phyloP scores from a whole-genome alignment of 108 stramenopile species.

The Cyclostephanos tholiformis region DNA sequence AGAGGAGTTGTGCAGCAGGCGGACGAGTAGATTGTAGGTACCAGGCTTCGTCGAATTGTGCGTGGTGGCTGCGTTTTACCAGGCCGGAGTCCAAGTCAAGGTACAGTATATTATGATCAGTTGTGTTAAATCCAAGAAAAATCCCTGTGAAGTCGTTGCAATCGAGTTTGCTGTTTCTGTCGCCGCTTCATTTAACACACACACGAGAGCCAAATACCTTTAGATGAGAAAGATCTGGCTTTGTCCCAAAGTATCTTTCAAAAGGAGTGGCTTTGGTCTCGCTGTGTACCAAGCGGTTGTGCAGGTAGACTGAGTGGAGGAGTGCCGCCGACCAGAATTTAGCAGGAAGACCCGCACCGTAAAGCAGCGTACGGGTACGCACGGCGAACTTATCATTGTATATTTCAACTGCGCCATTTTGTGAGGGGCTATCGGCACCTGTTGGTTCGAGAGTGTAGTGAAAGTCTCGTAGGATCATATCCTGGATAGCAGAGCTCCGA shows the following conservation, averaged over 20 bases:
- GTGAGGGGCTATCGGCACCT: not conserved
- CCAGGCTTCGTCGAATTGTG: not conserved
- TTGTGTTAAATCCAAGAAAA: not conserved
- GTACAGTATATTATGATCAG: not conserved
- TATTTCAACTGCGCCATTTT: no score
- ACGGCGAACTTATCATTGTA: no score
- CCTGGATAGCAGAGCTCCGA: no score
- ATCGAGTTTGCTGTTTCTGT: not conserved
- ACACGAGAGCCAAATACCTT: not conserved
- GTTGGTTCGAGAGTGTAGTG: not conserved
- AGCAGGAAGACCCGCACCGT: not conserved
- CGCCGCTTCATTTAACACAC: not conserved
- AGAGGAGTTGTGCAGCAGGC: no score
- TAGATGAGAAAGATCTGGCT: not conserved
- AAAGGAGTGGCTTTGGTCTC: not conserved
- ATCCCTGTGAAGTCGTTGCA: not conserved
- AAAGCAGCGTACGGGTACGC: not conserved
- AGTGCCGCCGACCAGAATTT: conserved; percentile 6
- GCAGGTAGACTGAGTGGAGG: not conserved
- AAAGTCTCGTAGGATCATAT: no score
- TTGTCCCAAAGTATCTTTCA: not conserved
- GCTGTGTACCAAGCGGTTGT: not conserved
- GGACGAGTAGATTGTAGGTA: no score
- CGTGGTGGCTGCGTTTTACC: not conserved
- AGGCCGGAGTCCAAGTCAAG: not conserved